Percentiles rank a stretch among this genome's conserved stretches.
Conservation (phyloP, 2,329 filamentous ascomycete genomes). For the Pyricularia sp. region DNA sequence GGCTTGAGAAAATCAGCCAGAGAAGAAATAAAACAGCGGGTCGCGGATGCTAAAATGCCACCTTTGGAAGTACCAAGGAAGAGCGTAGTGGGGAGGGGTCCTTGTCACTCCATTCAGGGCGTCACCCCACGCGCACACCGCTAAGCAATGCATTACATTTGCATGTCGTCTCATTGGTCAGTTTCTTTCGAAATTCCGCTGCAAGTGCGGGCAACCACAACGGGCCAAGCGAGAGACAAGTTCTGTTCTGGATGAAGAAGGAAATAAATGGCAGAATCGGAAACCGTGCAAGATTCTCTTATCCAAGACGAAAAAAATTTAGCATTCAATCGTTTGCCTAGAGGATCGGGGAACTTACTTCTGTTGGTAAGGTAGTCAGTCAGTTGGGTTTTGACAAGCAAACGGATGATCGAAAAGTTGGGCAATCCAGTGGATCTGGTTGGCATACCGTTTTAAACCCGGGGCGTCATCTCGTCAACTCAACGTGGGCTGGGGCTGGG, state of each 20-base stretch:
- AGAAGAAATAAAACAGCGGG: neutral
- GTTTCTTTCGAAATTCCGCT: neutral
- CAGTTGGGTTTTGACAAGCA: neutral
- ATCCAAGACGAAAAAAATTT: neutral
- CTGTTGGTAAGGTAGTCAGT: neutral
- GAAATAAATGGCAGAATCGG: neutral
- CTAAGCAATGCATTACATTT: neutral
- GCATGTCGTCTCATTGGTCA: neutral
- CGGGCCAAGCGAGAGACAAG: neutral
- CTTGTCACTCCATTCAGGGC: neutral
- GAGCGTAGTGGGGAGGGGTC: neutral
- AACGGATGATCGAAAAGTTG: neutral
- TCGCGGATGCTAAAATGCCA: neutral
- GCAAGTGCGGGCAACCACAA: neutral
- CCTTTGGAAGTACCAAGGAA: neutral
- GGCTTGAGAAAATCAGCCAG: neutral
- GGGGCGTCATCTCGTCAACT: neutral
- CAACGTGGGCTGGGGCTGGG: neutral
- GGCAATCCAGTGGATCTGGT: neutral
- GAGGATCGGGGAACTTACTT: neutral
- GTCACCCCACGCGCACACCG: neutral
- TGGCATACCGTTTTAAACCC: neutral
- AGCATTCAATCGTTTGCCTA: neutral
- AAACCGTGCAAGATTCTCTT: neutral
- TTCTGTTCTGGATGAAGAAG: neutral